Percentiles rank a stretch among this genome's conserved stretches.
Conservation (phyloP, 2,329 filamentous ascomycete genomes). For the Ophiocordyceps unilateralis region DNA sequence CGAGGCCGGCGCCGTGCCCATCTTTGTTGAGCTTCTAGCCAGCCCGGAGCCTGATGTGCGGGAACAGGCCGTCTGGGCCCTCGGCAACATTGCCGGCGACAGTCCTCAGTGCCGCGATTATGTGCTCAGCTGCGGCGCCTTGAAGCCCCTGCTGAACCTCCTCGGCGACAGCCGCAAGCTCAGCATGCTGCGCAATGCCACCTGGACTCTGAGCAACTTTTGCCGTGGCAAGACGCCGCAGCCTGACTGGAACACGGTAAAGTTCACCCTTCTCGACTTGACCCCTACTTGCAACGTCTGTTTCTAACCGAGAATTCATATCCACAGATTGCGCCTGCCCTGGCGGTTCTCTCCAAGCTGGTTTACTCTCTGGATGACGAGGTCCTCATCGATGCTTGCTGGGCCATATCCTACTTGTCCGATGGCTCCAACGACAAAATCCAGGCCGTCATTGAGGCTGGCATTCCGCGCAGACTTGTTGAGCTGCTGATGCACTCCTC, state of each 20-base stretch:
- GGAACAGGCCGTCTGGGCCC: slow-evolving; percentile 95
- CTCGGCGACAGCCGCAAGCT: slow-evolving; percentile 96
- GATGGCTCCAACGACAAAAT: slow-evolving; percentile 99
- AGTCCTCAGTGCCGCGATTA: slow-evolving; percentile 96
- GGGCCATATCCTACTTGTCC: slow-evolving; percentile 97
- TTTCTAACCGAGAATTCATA: neutral
- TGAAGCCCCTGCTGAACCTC: slow-evolving; percentile 75
- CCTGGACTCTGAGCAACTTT: slow-evolving; percentile 99
- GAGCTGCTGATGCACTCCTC: slow-evolving; percentile 97
- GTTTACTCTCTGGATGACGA: slow-evolving; percentile 98
- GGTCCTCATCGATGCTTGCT: slow-evolving; percentile 96
- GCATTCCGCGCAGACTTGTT: slow-evolving; percentile 87
- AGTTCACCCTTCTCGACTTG: slow-evolving; percentile 12
- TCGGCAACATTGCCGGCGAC: slow-evolving; percentile 97
- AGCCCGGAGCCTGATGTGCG: slow-evolving; percentile 96
- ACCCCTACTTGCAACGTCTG: neutral
- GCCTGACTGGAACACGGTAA: slow-evolving; percentile 89
- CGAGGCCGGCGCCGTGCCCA: slow-evolving; percentile 91
- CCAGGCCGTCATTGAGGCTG: slow-evolving; percentile 94
- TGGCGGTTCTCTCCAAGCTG: slow-evolving; percentile 89
- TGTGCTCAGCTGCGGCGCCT: slow-evolving; percentile 76
- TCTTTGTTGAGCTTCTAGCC: slow-evolving; percentile 89
- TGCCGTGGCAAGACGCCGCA: slow-evolving; percentile 98
- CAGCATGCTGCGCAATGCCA: slow-evolving; percentile 97
- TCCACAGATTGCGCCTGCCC: slow-evolving; percentile 71